These are phyloP conservation scores for Nakazawaea holstii DNA, from an alignment of 805 yeast species.

Conservation along the genomic window DNA sequence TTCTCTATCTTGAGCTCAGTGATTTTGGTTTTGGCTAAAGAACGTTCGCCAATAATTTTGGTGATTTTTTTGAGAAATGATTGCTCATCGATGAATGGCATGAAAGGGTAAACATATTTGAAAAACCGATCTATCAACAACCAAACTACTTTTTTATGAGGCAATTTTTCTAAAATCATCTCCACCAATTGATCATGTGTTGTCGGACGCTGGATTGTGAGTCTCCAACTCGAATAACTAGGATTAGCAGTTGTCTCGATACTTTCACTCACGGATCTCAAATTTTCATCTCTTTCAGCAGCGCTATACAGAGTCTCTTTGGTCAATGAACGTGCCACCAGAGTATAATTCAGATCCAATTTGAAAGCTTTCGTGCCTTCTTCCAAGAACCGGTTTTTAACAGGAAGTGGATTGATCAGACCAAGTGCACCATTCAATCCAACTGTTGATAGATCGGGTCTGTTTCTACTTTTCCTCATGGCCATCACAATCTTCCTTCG, in stretches of 20 bases:
- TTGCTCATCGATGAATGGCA: slow-evolving; percentile 41
- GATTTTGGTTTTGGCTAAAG: slow-evolving; percentile 1
- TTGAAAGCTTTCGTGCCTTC: not conserved
- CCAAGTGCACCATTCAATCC: too few species aligned
- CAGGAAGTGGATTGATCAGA: too few species aligned
- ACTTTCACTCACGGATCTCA: not conserved
- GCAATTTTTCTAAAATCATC: slow-evolving; percentile 14
- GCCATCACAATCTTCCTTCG: not conserved
- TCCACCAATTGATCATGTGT: not conserved
- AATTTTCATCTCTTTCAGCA: not conserved
- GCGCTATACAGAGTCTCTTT: not conserved
- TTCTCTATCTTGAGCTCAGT: slow-evolving; percentile 10
- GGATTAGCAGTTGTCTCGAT: slow-evolving; percentile 1
- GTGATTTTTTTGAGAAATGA: slow-evolving; percentile 27
- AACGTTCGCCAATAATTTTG: slow-evolving; percentile 28
- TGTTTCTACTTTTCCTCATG: not conserved
- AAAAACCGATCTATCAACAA: slow-evolving; percentile 34
- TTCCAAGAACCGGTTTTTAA: too few species aligned
- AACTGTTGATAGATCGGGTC: too few species aligned
- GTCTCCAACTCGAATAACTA: not conserved
- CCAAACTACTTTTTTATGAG: slow-evolving; percentile 28
- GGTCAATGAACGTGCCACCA: not conserved
- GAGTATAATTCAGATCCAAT: not conserved
- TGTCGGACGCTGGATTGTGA: not conserved
- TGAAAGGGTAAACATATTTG: slow-evolving; percentile 34